Base-by-base conservation (phyloP, 352 stramenopile genomes). In the Pythium rhizo-oryzae region DNA sequence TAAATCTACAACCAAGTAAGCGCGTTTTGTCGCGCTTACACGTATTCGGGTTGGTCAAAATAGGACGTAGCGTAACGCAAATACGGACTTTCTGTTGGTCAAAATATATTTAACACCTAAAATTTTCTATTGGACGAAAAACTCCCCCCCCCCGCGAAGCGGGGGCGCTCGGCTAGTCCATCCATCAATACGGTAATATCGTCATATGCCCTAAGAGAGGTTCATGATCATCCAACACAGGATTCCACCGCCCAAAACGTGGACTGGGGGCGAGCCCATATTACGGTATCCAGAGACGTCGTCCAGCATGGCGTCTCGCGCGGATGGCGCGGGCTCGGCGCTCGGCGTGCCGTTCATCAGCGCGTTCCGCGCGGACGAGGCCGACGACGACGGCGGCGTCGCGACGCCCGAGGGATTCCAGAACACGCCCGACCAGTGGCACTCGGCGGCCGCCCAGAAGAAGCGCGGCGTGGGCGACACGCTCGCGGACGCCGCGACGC, bases 371-470 rank as follows among this genome's bases (percentile, higher is more conserved):
- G 69, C 71, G 16, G 64, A 73, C n/a, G 72, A 75, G 21, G 76
- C 63, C 13, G 79, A 77, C 2, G 78, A 86, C 35, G 72, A 92
- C 24, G 80, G 67, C 8, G 84, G 80, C 6, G 75, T 85, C 37
- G 71, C 85, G 13, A 94, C 85, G 19, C 80, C 80, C 39, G 72
- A 75, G 37, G 85, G 84, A 28, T 88, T 90, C 65, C 81, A 85
- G 47, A 80, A 92, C 60, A 83, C 81, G 15, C 78, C 78, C 16
- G 67, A 72, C 1, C 71, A 80, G 24, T 84, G 76, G 73, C 67
- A 77, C 50, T 62, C 66, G 1, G 55, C 25, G 41, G 33, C 68
- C 41, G 33, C 68, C 24, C 67, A 78, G n/a, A 75, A 72, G 60
- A 84, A 86, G 50, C 78, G 81, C 58, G 60, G 77, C 5, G 46